Base-by-base conservation (phyloP, 805 yeast genomes). In the Saccharomycopsis synnaedendra region DNA sequence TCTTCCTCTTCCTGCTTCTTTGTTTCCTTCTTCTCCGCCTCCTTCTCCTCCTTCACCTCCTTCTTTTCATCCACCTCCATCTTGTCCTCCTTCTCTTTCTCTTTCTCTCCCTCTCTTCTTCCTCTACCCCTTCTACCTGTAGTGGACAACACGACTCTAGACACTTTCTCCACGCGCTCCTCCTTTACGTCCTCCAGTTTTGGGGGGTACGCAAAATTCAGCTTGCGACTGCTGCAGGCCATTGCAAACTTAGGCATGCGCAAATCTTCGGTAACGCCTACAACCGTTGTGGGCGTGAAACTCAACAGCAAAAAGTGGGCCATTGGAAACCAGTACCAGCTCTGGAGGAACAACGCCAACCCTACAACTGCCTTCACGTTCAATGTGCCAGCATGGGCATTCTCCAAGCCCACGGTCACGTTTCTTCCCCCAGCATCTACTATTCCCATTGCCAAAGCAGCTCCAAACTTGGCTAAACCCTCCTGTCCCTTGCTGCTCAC, bases 401-500 rank as follows among this genome's bases (percentile, higher is more conserved):
- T 86, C 64, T 93, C 97, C 44, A 90, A 71, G 56, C 84, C 84
- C 55, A 93, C 88, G 0, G 97, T 88, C n/a, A 85, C 95, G 59
- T 93, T 93, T 62, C 97, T 80, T 8, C 98, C 98, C 66, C 98
- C 97, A 7, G 97, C 98, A 68, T 93, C 97, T 62, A 93, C 81
- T 54, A 93, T 90, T 64, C 98, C 98, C 69, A 90, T 97, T 9
- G 96, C 90, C 44, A 93, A 69, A 11, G 97, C 86, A 32, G 97
- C 97, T 62, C 98, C 98, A 66, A 90, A 93, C 68, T 88, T 89
- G 38, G 97, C 96, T 65, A 93, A 75, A 3, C 96, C 95, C 66
- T 90, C 98, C 65, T 90, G 97, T 58, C 86, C 94, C 65, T 90
- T 93, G 59, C 82, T 85, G 30, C 81, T 69, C 48, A 90, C 76